Evolutionary conservation across 768 basidiomycete genomes (phyloP), one percentile per base, ranked within the genome.

Genomic region (Exsudoporus frostii): DNA sequence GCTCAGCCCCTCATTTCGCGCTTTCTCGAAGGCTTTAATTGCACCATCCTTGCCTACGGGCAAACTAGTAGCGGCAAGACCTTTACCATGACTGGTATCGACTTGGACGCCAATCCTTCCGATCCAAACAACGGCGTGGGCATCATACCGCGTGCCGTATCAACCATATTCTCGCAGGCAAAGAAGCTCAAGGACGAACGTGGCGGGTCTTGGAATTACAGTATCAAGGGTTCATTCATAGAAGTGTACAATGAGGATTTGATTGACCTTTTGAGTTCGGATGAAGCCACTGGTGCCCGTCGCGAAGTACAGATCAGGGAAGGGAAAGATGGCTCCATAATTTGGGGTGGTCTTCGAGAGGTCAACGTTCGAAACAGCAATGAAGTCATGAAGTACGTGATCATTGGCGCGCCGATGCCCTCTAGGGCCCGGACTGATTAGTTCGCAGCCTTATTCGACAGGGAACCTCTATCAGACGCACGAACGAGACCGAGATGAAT

Each of bases 171-270:
- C 68, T 73, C 84, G 13, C 76, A 81, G 42, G 88, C 90, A 40
- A 83, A 81, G 63, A 84, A 88, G 67, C 75, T 88, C 50, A 91
- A 83, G 72, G 87, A 85, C 65, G 86, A 86, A 67, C 84, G 90
- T 29, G 83, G 78, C 34, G 78, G 77, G 56, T 73, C 83, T 38
- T 96, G 90, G 92, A 87, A 79, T 53, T 93, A 77, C 66, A 81
- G 70, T 58, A 74, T 93, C 66, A 94, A 91, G 73, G 90, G 90
- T 46, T 93, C 91, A 22, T 99, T 96, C 76, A 86, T 99, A 58
- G 97, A 99, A 78, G 83, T 99, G 48, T 98, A 99, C 74, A 98
- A 99, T 72, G 97, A 99, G 74, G 97, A 99, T 73, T 82, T 99
- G 47, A 91, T 98, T 68, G 97, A 99, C 76, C 78, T 99, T 47